Percentiles rank a stretch among this genome's conserved stretches.
Conservation (phyloP, 768 basidiomycete species). For the Dioszegia hungarica region DNA sequence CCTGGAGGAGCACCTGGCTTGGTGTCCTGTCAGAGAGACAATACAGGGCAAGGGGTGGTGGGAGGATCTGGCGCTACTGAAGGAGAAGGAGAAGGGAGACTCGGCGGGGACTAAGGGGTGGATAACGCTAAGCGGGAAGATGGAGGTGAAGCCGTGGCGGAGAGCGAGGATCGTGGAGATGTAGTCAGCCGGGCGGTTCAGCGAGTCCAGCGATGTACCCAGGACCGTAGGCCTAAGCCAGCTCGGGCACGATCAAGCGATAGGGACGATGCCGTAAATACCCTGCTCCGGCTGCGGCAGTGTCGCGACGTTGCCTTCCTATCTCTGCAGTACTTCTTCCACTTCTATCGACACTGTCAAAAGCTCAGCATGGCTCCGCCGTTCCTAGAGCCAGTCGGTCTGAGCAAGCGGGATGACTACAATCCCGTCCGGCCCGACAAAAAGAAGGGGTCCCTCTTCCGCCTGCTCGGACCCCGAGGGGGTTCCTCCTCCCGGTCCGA, state of each 20-base stretch:
- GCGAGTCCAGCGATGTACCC: background rate
- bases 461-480: background rate
- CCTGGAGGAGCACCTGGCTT: slow-evolving; percentile 28
- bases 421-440: background rate
- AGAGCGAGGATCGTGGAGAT: background rate
- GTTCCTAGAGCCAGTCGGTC: background rate
- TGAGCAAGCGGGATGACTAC: slow-evolving; percentile 6
- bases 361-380: background rate
- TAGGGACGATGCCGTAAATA: no score
- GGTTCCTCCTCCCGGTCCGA: background rate
- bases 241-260: no score
- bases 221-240: no score
- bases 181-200: background rate
- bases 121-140: slow-evolving; percentile 19
- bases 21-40: slow-evolving; percentile 30
- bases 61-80: slow-evolving; percentile 9
- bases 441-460: slow-evolving; percentile 1
- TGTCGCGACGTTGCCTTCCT: no score
- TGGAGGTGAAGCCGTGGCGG: slow-evolving; percentile 32
- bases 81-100: slow-evolving; percentile 8
- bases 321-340: no score
- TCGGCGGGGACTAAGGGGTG: slow-evolving; percentile 7
- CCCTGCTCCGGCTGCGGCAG: no score
- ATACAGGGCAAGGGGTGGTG: slow-evolving; percentile 17
- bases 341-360: background rate